Evolutionary conservation across 2,329 filamentous ascomycete genomes (phyloP).

Genomic region (Calonectria pauciramosa): DNA sequence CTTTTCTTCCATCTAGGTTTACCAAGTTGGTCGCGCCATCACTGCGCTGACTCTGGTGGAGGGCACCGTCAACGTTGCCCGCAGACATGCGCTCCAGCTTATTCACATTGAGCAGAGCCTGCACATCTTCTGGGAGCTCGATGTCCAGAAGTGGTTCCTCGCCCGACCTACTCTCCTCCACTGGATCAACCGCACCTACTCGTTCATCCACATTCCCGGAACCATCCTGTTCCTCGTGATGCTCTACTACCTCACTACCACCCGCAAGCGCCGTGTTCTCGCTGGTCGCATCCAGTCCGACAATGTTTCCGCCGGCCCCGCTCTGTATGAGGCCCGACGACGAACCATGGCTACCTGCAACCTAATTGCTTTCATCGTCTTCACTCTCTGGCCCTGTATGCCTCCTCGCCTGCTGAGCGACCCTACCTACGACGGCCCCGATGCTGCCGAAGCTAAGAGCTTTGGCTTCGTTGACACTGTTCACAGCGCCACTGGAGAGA

Average conservation of each 20-base stretch:
- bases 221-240: slow-evolving; percentile 77
- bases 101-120: slow-evolving; percentile 76
- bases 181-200: slow-evolving; percentile 81
- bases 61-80: slow-evolving; percentile 76
- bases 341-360: slow-evolving; percentile 75
- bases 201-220: slow-evolving; percentile 83
- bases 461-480: slow-evolving; percentile 75
- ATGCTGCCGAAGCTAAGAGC: slow-evolving; percentile 71
- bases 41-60: slow-evolving; percentile 78
- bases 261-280: slow-evolving; percentile 61
- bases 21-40: slow-evolving; percentile 80
- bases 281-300: slow-evolving; percentile 46
- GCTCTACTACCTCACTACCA: slow-evolving; percentile 79
- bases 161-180: slow-evolving; percentile 69
- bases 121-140: slow-evolving; percentile 75
- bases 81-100: slow-evolving; percentile 76
- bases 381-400: slow-evolving; percentile 76
- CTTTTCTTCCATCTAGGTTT: slow-evolving; percentile 65
- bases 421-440: slow-evolving; percentile 65
- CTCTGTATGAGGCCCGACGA: slow-evolving; percentile 68
- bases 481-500: slow-evolving; percentile 62
- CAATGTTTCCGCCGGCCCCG: slow-evolving; percentile 55
- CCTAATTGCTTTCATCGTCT: slow-evolving; percentile 70
- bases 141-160: slow-evolving; percentile 69
- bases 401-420: slow-evolving; percentile 72